phyloP scores from a whole-genome alignment of 2,329 filamentous ascomycete species.

The Tolypocladium sp. region DNA sequence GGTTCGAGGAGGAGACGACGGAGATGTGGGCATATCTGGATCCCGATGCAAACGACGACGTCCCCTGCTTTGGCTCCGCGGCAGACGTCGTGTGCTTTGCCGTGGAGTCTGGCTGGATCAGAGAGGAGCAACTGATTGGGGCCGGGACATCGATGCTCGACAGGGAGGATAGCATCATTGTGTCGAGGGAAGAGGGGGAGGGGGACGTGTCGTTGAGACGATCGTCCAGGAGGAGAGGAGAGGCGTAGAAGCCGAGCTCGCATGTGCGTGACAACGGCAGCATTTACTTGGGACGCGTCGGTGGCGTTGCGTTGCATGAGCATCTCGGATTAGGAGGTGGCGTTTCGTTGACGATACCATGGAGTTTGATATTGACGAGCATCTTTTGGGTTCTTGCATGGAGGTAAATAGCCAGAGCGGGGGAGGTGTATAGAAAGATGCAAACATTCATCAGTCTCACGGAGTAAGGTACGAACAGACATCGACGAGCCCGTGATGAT shows the following conservation, averaged over 20 bases:
- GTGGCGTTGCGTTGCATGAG: not conserved
- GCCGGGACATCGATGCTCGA: constrained; percentile 23
- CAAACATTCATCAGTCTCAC: not conserved
- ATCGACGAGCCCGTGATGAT: not conserved
- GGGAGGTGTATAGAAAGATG: too few species aligned
- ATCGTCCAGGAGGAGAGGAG: constrained; percentile 9
- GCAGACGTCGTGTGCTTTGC: constrained; percentile 49
- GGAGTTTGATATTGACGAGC: not conserved
- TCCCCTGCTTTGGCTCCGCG: constrained; percentile 44
- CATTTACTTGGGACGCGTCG: not conserved
- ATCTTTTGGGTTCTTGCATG: not conserved
- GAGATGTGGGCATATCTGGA: constrained; percentile 47
- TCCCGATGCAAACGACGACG: constrained; percentile 34
- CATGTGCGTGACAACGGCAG: too few species aligned
- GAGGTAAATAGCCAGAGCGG: not conserved
- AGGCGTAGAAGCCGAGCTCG: not conserved
- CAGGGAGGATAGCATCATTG: constrained; percentile 32
- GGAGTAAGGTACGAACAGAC: not conserved
- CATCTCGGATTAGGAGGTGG: not conserved
- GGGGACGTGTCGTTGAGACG: constrained; percentile 13
- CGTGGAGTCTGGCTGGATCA: constrained; percentile 49
- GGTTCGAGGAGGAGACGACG: constrained; percentile 37
- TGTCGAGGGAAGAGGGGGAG: constrained; percentile 16
- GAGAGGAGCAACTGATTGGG: constrained; percentile 39
- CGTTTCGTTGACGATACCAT: not conserved